Conservation (phyloP, 768 basidiomycete genomes). For the Sarcomyxa edulis region DNA sequence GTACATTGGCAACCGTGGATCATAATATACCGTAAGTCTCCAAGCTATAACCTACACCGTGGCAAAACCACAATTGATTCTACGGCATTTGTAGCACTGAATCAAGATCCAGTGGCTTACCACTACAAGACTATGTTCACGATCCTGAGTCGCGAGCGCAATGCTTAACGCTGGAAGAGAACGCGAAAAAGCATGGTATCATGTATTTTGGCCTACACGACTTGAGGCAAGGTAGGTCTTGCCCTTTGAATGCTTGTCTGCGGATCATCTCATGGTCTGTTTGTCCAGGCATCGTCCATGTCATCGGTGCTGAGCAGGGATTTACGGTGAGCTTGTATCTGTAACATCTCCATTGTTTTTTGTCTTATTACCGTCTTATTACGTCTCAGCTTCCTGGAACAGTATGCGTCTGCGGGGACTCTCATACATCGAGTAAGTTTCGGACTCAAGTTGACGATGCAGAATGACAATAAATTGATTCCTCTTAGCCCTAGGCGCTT, state of each 20-base stretch:
- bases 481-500: slow-evolving; percentile 76
- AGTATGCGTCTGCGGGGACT: slow-evolving; percentile 88
- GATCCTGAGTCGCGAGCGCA: slow-evolving; percentile 86
- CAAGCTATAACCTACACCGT: neutral
- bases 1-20: slow-evolving; percentile 85
- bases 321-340: no score
- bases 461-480: slow-evolving; percentile 5
- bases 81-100: slow-evolving; percentile 48
- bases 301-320: slow-evolving; percentile 92
- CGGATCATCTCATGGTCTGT: no score
- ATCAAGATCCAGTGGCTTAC: slow-evolving; percentile 70
- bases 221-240: slow-evolving; percentile 68
- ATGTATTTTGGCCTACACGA: slow-evolving; percentile 92
- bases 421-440: slow-evolving; percentile 81
- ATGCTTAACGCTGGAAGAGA: slow-evolving; percentile 78
- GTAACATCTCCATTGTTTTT: slow-evolving; percentile 15
- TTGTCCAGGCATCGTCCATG: slow-evolving; percentile 81
- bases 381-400: slow-evolving; percentile 58
- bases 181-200: slow-evolving; percentile 87
- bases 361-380: slow-evolving; percentile 4
- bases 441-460: neutral
- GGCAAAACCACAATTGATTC: slow-evolving; percentile 1
- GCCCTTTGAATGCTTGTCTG: slow-evolving; percentile 9
- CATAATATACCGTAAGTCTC: slow-evolving; percentile 78
- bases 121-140: slow-evolving; percentile 66